Conservation (phyloP, 768 basidiomycete species). For the Boletus coccyginus region DNA sequence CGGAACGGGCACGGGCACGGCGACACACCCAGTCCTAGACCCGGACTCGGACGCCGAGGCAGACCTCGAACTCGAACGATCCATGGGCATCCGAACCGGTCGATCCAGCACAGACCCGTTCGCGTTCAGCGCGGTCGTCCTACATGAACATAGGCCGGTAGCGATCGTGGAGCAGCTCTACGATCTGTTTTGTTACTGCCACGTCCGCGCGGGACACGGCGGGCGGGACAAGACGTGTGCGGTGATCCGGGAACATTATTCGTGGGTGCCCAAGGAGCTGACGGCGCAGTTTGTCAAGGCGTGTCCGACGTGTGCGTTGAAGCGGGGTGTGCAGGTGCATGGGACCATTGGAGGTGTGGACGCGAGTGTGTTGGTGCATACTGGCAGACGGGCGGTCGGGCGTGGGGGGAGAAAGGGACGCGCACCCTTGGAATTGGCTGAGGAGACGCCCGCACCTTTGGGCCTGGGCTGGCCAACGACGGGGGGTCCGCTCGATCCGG, state of each 20-base stretch:
- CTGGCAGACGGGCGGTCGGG: not conserved
- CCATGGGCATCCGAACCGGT: constrained; percentile 7
- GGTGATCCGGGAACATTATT: constrained; percentile 65
- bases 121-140: constrained; percentile 42
- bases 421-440: not conserved
- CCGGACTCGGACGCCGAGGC: constrained; percentile 4
- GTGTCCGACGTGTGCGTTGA: constrained; percentile 70
- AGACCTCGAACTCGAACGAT: constrained; percentile 15
- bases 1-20: not conserved
- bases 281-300: constrained; percentile 74
- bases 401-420: not conserved
- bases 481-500: constrained; percentile 27
- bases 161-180: constrained; percentile 79
- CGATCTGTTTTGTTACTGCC: constrained; percentile 72
- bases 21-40: not conserved
- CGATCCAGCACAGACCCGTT: not conserved
- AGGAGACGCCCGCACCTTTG: not conserved
- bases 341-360: constrained; percentile 12
- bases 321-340: constrained; percentile 39
- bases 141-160: constrained; percentile 71
- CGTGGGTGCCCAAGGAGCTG: constrained; percentile 84
- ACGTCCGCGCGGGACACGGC: constrained; percentile 62
- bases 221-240: constrained; percentile 79
- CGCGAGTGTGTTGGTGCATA: not conserved
- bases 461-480: constrained; percentile 19